Evolutionary conservation across 225 moss, liverwort and hornwort genomes (phyloP).

Genomic region (Marchantia polymorpha): DNA sequence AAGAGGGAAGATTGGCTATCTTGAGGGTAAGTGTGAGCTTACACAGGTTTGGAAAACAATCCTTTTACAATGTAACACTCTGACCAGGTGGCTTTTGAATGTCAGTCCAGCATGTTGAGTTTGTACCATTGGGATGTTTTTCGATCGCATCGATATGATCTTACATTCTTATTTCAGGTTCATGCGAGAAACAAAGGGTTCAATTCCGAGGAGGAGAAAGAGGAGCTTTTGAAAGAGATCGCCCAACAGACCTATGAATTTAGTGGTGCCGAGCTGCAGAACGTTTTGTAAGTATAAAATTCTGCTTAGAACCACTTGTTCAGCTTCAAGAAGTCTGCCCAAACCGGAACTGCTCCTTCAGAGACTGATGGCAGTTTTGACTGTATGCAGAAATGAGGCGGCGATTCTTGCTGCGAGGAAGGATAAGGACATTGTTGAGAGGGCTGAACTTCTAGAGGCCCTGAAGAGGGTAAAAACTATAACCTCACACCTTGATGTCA

Average conservation of each 20-base stretch:
- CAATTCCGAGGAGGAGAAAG: conserved; percentile 80
- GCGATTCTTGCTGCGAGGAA: conserved; percentile 96
- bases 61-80: background rate
- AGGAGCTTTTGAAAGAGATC: conserved; percentile 66
- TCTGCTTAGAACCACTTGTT: background rate
- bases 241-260: conserved; percentile 72
- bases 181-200: conserved; percentile 94
- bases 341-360: background rate
- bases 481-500: background rate
- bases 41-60: background rate
- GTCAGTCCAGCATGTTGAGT: background rate
- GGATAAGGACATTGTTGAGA: conserved; percentile 87
- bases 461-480: conserved; percentile 66
- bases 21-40: conserved; percentile 54
- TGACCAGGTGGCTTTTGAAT: background rate
- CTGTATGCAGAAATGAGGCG: conserved; percentile 78
- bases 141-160: background rate
- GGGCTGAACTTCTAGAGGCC: conserved; percentile 72
- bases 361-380: background rate
- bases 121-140: background rate
- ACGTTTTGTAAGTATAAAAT: conserved; percentile 67
- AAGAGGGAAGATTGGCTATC: conserved; percentile 96
- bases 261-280: conserved; percentile 98
- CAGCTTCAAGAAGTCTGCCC: background rate
- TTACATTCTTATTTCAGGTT: conserved; percentile 45